Conservation (phyloP, 2,329 filamentous ascomycete species). For the Colletotrichum sp. region DNA sequence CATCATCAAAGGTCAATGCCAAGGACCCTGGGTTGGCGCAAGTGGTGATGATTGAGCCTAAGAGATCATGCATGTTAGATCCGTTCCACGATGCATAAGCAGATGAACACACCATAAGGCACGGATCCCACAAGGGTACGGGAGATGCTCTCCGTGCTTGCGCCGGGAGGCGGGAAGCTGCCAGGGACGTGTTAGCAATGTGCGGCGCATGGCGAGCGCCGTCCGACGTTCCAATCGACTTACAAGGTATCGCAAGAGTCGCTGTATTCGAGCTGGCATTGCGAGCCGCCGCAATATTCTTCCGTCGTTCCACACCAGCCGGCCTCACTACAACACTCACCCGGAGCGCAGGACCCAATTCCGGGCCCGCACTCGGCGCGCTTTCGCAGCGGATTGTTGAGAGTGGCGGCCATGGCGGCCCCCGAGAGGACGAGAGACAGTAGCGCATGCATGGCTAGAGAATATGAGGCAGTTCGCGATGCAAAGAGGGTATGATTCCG, state of each 20-base stretch:
- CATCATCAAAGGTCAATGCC: conserved; percentile 54
- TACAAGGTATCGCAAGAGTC: conserved; percentile 47
- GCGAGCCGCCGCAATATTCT: conserved; percentile 40
- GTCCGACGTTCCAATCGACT: conserved; percentile 23
- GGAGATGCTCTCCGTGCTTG: conserved; percentile 33
- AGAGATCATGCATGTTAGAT: conserved; percentile 22
- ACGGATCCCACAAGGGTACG: conserved; percentile 38
- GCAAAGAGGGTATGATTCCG: conserved; percentile 14
- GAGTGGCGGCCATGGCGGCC: conserved; percentile 13
- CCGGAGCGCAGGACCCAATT: conserved; percentile 36
- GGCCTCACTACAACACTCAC: conserved; percentile 40
- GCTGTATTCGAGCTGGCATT: conserved; percentile 44
- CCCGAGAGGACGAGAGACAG: conserved; percentile 16
- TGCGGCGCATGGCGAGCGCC: background rate
- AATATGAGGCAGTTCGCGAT: background rate
- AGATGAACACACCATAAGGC: conserved; percentile 40
- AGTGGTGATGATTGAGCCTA: conserved; percentile 39
- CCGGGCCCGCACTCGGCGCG: conserved; percentile 36
- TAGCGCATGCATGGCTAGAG: conserved; percentile 14
- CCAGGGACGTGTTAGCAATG: background rate
- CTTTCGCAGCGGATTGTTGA: conserved; percentile 16
- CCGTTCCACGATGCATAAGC: conserved; percentile 9
- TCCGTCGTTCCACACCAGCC: conserved; percentile 41
- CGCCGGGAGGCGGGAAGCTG: conserved; percentile 36
- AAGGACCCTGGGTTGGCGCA: conserved; percentile 41